Percentiles rank a stretch among this genome's conserved stretches.
These are phyloP conservation scores for Danielia reshetovae DNA, from an alignment of 805 yeast genomes.

Conservation along the genomic window DNA sequence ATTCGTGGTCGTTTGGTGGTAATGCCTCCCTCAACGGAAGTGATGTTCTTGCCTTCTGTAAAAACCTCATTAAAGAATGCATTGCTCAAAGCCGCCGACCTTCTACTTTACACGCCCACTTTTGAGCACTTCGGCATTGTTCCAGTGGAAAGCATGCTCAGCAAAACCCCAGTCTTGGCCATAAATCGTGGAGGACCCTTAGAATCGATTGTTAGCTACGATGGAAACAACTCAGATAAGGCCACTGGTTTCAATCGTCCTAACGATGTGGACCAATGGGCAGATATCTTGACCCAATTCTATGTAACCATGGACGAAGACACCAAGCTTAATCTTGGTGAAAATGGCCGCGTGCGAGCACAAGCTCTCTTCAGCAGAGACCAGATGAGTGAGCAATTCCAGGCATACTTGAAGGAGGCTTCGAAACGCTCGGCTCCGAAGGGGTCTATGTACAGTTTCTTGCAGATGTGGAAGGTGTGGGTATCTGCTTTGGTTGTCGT, in stretches of 20 bases:
- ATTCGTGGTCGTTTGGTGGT: constrained; percentile 36
- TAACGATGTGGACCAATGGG: constrained; percentile 49
- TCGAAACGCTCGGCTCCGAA: constrained; percentile 2
- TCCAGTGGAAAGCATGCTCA: constrained; percentile 91
- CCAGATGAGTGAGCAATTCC: constrained; percentile 38
- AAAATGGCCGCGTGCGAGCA: constrained; percentile 37
- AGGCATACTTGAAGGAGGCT: constrained; percentile 11
- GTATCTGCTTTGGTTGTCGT: not conserved
- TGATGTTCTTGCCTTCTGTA: constrained; percentile 79
- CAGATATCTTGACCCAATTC: constrained; percentile 42
- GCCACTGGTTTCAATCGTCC: constrained; percentile 66
- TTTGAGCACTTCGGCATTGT: constrained; percentile 97
- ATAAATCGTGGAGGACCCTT: constrained; percentile 89
- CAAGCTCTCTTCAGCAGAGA: constrained; percentile 39
- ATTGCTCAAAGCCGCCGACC: constrained; percentile 53
- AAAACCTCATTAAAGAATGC: constrained; percentile 58
- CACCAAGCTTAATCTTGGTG: constrained; percentile 24
- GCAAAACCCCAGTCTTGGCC: constrained; percentile 80
- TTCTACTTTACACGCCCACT: constrained; percentile 83
- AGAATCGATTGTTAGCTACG: constrained; percentile 57
- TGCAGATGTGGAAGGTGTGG: constrained; percentile 13
- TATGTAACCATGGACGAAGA: constrained; percentile 6
- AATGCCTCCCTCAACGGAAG: constrained; percentile 38
- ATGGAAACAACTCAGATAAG: constrained; percentile 19
- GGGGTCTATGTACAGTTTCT: constrained; percentile 7